These are phyloP conservation scores for Saturnispora sekii DNA, from an alignment of 805 yeast genomes.

Conservation along the genomic window DNA sequence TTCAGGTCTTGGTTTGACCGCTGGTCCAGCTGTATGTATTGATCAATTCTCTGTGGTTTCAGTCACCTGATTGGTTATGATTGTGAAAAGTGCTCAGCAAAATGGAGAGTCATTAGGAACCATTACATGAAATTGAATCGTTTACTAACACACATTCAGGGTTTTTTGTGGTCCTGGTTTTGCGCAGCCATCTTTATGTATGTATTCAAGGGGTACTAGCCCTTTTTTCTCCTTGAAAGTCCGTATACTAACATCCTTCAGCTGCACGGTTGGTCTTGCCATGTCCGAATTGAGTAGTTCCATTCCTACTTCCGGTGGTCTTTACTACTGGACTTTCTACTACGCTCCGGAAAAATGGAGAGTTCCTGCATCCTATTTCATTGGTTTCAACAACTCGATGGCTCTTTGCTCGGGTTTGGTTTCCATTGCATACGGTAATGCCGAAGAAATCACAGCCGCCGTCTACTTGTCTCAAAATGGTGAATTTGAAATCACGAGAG, in stretches of 20 bases:
- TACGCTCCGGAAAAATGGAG: conserved; percentile 47
- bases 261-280: conserved; percentile 44
- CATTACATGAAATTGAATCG: too few relatives aligned
- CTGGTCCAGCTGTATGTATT: conserved; percentile 38
- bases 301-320: conserved; percentile 60
- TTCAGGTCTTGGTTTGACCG: conserved; percentile 51
- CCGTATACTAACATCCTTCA: too few relatives aligned
- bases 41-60: too few relatives aligned
- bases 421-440: conserved; percentile 48
- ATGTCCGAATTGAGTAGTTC: conserved; percentile 62
- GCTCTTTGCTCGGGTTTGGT: conserved; percentile 57
- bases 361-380: conserved; percentile 49
- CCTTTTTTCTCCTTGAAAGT: too few relatives aligned
- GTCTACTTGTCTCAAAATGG: conserved; percentile 31
- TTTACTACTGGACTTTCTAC: conserved; percentile 59
- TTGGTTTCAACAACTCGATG: conserved; percentile 57
- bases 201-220: too few relatives aligned
- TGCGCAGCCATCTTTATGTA: conserved; percentile 43
- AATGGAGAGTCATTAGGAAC: too few relatives aligned
- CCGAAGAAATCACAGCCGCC: conserved; percentile 46
- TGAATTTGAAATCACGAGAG: conserved; percentile 33
- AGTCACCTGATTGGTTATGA: too few relatives aligned
- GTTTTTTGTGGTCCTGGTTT: conserved; percentile 51
- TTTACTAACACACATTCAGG: conserved; percentile 1
- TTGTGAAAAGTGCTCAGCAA: too few relatives aligned